phyloP scores from a whole-genome alignment of 495 filamentous ascomycete genomes.

The Aspergillus sclerotioniger region DNA sequence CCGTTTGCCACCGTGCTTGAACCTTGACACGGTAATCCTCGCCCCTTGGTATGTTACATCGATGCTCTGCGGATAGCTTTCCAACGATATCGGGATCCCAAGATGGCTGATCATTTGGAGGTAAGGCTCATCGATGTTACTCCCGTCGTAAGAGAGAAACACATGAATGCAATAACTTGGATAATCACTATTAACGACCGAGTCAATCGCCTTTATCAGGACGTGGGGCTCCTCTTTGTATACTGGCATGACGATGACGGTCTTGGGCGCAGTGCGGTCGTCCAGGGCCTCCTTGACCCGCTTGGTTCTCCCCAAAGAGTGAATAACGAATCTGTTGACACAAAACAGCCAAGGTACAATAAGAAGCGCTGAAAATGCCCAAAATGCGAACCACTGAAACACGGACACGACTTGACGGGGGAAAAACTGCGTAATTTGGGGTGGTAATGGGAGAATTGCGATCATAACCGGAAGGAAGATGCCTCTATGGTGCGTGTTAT shows the following conservation, averaged over 20 bases:
- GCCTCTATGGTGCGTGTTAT: conserved; percentile 46
- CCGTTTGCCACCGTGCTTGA: conserved; percentile 90
- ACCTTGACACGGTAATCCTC: conserved; percentile 88
- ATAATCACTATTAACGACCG: conserved; percentile 92
- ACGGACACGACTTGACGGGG: conserved; percentile 62
- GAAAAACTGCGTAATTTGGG: conserved; percentile 66
- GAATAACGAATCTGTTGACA: conserved; percentile 83
- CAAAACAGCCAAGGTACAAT: conserved; percentile 92
- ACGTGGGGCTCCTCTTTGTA: conserved; percentile 90
- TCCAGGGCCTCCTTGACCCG: conserved; percentile 82
- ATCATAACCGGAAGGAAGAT: conserved; percentile 94
- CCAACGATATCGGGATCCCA: conserved; percentile 74
- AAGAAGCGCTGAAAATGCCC: conserved; percentile 83
- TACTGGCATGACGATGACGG: conserved; percentile 96
- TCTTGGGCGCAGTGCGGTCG: conserved; percentile 84
- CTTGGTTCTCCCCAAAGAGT: conserved; percentile 76
- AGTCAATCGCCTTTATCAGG: conserved; percentile 86
- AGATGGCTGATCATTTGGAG: conserved; percentile 84
- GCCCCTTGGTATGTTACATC: conserved; percentile 81
- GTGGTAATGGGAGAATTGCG: conserved; percentile 84
- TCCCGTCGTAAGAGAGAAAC: conserved; percentile 95
- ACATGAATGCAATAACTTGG: conserved; percentile 91
- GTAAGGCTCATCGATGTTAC: conserved; percentile 83
- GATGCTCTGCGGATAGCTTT: conserved; percentile 83
- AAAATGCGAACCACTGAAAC: conserved; percentile 96